Percentiles rank a stretch among this genome's conserved stretches.
Conservation (phyloP, 108 stramenopile species). For the Conticribra guillardii region DNA sequence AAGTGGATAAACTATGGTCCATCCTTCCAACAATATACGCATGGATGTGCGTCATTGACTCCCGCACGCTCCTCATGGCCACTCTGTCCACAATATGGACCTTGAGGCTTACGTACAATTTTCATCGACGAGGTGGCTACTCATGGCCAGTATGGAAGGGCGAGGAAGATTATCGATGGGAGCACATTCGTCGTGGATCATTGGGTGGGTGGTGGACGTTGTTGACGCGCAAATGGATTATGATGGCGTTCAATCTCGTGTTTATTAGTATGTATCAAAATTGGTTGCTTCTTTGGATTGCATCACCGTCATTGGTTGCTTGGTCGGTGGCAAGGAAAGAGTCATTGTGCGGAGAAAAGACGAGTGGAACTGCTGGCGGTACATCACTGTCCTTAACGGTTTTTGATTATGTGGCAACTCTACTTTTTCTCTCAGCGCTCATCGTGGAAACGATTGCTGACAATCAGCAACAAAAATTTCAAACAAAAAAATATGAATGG, state of each 20-base stretch:
- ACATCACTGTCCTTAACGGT: conserved; percentile 34
- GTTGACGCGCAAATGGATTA: conserved; percentile 51
- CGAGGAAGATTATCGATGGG: conserved; percentile 87
- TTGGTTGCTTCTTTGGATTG: conserved; percentile 66
- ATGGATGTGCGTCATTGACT: conserved; percentile 63
- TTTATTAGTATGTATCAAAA: conserved; percentile 79
- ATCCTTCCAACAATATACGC: conserved; percentile 72
- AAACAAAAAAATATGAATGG: conserved; percentile 62
- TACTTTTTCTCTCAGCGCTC: conserved; percentile 53
- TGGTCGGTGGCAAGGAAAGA: conserved; percentile 41
- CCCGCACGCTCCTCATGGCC: conserved; percentile 65
- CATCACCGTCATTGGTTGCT: conserved; percentile 61
- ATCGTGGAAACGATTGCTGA: conserved; percentile 73
- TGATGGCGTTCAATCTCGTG: conserved; percentile 69
- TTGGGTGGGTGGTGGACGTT: conserved; percentile 41
- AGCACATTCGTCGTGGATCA: conserved; percentile 45
- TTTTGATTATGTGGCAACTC: conserved; percentile 50
- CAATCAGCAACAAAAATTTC: conserved; percentile 76
- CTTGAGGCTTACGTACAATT: conserved; percentile 73
- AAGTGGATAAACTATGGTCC: conserved; percentile 81
- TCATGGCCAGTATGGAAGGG: conserved; percentile 61
- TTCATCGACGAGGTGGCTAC: conserved; percentile 79
- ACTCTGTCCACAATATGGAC: conserved; percentile 73
- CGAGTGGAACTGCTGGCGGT: background rate
- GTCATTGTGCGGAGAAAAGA: conserved; percentile 18